phyloP scores from a whole-genome alignment of 2,329 filamentous ascomycete species.

The Samsoniella hepiali region DNA sequence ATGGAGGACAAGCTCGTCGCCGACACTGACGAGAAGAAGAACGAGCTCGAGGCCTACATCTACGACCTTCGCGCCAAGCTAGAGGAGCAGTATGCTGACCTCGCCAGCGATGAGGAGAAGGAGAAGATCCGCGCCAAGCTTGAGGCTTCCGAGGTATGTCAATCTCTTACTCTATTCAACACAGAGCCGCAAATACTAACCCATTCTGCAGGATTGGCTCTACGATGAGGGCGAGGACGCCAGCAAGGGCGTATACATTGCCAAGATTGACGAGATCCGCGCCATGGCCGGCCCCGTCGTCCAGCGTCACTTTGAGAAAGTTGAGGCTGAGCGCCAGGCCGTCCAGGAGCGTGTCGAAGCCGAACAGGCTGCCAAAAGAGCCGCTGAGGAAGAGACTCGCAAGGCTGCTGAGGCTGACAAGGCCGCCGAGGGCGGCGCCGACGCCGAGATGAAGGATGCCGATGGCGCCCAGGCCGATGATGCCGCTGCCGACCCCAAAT shows the following conservation, averaged over 20 bases:
- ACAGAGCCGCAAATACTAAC: background rate
- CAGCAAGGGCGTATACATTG: slow-evolving; percentile 86
- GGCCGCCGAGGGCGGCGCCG: slow-evolving; percentile 45
- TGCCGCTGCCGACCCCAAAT: slow-evolving; percentile 36
- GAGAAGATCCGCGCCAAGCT: slow-evolving; percentile 79
- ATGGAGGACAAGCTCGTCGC: slow-evolving; percentile 98
- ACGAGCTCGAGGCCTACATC: slow-evolving; percentile 96
- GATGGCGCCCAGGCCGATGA: slow-evolving; percentile 49
- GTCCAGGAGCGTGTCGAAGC: slow-evolving; percentile 74
- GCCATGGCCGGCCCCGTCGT: slow-evolving; percentile 86
- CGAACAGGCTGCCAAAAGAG: slow-evolving; percentile 73
- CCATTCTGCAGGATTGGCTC: slow-evolving; percentile 77
- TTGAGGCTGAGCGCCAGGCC: slow-evolving; percentile 80
- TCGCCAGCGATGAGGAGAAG: slow-evolving; percentile 91
- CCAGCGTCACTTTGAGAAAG: slow-evolving; percentile 93
- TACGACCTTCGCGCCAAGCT: slow-evolving; percentile 96
- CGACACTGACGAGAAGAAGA: slow-evolving; percentile 99
- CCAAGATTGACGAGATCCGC: slow-evolving; percentile 95
- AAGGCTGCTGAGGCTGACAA: slow-evolving; percentile 53
- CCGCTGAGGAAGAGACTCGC: slow-evolving; percentile 52
- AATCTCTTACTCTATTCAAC: background rate
- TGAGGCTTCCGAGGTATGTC: slow-evolving; percentile 76
- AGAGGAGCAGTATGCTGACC: slow-evolving; percentile 84
- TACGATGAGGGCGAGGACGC: slow-evolving; percentile 96
- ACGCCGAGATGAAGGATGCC: slow-evolving; percentile 63